Conservation (phyloP, 2,329 filamentous ascomycete genomes). For the Aspergillus fijiensis region DNA sequence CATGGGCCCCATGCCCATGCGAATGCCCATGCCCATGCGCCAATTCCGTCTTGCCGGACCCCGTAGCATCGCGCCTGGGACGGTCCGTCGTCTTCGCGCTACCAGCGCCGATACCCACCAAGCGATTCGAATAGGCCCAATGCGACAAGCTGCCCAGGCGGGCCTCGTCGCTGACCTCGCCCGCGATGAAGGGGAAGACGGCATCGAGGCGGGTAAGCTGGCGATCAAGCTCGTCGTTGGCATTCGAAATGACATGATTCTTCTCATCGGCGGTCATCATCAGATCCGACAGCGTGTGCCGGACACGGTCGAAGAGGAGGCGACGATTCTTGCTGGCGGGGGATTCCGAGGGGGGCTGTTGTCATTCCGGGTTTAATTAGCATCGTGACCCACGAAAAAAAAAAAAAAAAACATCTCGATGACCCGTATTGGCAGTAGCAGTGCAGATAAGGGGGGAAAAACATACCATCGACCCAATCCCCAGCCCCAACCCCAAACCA, state of each 20-base stretch:
- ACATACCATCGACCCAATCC: slow-evolving; percentile 7
- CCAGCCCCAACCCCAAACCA: background rate
- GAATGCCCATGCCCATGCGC: slow-evolving; percentile 53
- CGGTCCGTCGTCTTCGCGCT: slow-evolving; percentile 63
- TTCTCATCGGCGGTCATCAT: slow-evolving; percentile 93
- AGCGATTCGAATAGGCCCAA: slow-evolving; percentile 89
- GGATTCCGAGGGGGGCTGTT: slow-evolving; percentile 31
- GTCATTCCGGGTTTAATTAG: too few species aligned
- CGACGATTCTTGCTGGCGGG: slow-evolving; percentile 49
- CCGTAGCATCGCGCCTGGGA: slow-evolving; percentile 74
- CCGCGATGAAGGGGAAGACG: slow-evolving; percentile 80
- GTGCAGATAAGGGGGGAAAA: background rate
- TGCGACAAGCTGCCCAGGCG: slow-evolving; percentile 88
- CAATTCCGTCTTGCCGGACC: slow-evolving; percentile 60
- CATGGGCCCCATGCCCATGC: background rate
- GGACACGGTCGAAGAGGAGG: slow-evolving; percentile 74
- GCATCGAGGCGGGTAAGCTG: slow-evolving; percentile 82
- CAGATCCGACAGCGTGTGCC: slow-evolving; percentile 77
- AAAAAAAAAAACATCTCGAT: too few species aligned
- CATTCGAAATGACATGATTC: slow-evolving; percentile 91
- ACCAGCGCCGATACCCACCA: slow-evolving; percentile 37
- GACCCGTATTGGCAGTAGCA: too few species aligned
- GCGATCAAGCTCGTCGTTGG: slow-evolving; percentile 82
- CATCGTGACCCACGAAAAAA: too few species aligned
- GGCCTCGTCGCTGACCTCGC: slow-evolving; percentile 90